phyloP scores from a whole-genome alignment of 129 eudicot genomes.

The Tagetes erecta region DNA sequence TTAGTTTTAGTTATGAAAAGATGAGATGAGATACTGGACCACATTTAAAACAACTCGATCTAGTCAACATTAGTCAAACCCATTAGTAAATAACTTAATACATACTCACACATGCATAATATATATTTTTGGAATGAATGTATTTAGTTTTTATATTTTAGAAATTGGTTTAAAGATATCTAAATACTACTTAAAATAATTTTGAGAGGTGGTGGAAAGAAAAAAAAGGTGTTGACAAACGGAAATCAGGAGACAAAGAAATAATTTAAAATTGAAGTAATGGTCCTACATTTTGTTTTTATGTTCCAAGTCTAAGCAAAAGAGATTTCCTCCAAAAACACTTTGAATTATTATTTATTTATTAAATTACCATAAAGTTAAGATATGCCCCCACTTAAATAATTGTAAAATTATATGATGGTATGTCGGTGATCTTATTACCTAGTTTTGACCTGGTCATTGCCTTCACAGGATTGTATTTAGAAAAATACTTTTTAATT shows the following conservation, averaged over 20 bases:
- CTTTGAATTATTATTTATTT: not conserved
- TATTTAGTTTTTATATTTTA: too few species aligned
- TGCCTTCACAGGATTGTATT: not conserved
- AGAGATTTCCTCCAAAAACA: slow-evolving; percentile 26
- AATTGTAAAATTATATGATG: slow-evolving; percentile 18
- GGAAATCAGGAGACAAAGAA: slow-evolving; percentile 21
- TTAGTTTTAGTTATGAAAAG: too few species aligned
- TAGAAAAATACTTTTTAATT: not conserved
- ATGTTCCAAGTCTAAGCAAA: slow-evolving; percentile 24
- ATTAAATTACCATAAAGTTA: not conserved
- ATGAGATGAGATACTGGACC: too few species aligned
- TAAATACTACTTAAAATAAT: not conserved
- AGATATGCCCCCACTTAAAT: slow-evolving; percentile 13
- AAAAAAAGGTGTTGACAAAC: slow-evolving; percentile 22
- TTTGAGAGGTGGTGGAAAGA: not conserved
- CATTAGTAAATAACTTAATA: too few species aligned
- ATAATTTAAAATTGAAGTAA: slow-evolving; percentile 1
- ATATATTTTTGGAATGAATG: too few species aligned
- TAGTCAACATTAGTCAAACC: too few species aligned
- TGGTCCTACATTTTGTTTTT: slow-evolving; percentile 31
- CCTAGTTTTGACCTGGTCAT: slow-evolving; percentile 16
- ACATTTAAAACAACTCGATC: too few species aligned
- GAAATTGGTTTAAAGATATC: too few species aligned
- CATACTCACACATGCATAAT: too few species aligned
- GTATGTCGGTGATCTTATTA: slow-evolving; percentile 12